phyloP scores from a whole-genome alignment of 441 rosid species.

The Aquilaria agallochum region DNA sequence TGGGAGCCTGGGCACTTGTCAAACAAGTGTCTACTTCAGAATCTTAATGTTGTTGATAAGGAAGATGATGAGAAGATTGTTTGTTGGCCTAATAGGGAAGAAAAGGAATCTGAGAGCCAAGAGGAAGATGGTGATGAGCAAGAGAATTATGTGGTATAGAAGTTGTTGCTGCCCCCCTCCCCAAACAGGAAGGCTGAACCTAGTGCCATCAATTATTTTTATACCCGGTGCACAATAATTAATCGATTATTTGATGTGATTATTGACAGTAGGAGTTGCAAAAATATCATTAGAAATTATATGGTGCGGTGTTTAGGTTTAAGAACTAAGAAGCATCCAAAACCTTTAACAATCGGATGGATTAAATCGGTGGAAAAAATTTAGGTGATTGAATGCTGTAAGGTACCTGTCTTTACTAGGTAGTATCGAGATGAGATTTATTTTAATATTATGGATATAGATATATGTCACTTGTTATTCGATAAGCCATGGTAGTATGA shows the following conservation, averaged over 20 bases:
- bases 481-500: too few species aligned
- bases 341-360: neutral
- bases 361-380: neutral
- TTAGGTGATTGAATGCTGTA: neutral
- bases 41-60: too few species aligned
- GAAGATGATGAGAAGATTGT: too few species aligned
- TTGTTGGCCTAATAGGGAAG: too few species aligned
- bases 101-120: too few species aligned
- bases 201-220: neutral
- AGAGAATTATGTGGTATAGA: neutral
- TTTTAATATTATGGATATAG: too few species aligned
- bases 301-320: neutral
- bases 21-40: too few species aligned
- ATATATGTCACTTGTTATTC: too few species aligned
- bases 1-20: too few species aligned
- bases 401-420: neutral
- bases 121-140: neutral
- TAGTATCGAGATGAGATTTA: neutral
- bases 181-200: neutral
- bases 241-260: too few species aligned
- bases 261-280: too few species aligned
- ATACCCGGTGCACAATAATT: too few species aligned
- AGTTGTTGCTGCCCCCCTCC: neutral
- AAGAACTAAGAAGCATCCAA: neutral
- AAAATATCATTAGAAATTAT: slow-evolving; percentile 3